A percentile compares a stretch with the other conserved stretches of the same genome.
Conservation (phyloP, 2,329 filamentous ascomycete genomes). For the Cercospora canescens region DNA sequence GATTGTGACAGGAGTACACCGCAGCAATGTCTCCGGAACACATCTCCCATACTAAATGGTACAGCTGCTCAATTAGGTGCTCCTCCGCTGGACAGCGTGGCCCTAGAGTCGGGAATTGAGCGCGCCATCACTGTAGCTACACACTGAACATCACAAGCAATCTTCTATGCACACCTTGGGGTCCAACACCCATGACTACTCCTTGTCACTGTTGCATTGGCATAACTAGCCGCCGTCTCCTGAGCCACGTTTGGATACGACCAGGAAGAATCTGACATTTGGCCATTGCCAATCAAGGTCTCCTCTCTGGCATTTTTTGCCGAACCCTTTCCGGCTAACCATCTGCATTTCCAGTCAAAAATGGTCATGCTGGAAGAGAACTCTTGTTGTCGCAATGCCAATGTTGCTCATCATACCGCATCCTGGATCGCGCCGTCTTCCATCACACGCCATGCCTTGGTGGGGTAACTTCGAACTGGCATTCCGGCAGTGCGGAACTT, state of each 20-base stretch:
- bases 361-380: not conserved
- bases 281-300: not conserved
- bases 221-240: too few species aligned
- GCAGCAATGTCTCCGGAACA: too few species aligned
- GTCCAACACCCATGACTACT: too few species aligned
- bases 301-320: not conserved
- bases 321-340: not conserved
- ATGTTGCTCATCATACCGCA: not conserved
- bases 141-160: too few species aligned
- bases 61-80: too few species aligned
- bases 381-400: not conserved
- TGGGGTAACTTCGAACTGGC: not conserved
- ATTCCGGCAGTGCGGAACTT: not conserved
- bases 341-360: not conserved
- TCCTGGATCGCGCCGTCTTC: not conserved
- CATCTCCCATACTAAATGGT: too few species aligned
- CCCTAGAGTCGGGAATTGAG: too few species aligned
- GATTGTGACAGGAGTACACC: too few species aligned
- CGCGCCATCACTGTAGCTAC: too few species aligned
- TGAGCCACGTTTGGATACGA: not conserved
- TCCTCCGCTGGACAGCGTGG: too few species aligned
- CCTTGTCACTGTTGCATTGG: too few species aligned
- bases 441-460: not conserved
- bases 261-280: not conserved
- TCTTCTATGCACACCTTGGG: too few species aligned